Evolutionary conservation across 2,329 filamentous ascomycete genomes (phyloP), one percentile per base, ranked within the genome.

Genomic region (Passalora sequoiae): DNA sequence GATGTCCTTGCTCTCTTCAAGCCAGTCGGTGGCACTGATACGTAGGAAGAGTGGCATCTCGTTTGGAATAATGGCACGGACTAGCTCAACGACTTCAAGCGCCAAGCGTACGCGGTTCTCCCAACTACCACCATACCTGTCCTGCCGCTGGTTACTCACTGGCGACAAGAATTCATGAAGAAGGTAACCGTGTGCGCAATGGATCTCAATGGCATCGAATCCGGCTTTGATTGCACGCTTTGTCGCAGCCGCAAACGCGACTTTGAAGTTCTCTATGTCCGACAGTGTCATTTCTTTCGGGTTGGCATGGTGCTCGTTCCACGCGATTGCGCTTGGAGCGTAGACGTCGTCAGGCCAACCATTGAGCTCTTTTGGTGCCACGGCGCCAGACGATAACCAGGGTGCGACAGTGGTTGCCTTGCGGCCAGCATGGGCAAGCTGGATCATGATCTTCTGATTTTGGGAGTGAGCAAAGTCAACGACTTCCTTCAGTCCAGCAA

Each of bases 391-490:
- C 44, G 66, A 69, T 43, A 87, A 66, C 83, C 84, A 91, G 0
- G 77, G 77, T 0, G 77, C 74, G 3, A 79, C 71, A 2, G 75
- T 78, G 50, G 68, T 72, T 4, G 77, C 76, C 56, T 81, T 81
- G 21, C 77, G 65, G 5, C 89, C 89, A 0, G 87, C 88, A 59
- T 95, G 89, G 1, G 71, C 86, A 4, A 94, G 73, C 69, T 95
- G 89, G 49, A 94, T 82, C 39, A 78, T 87, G 40, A 86, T 80
- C 51, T 84, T 80, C 59, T 88, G 81, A 60, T 75, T 76, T 66
- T 94, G 89, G 19, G 77, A 80, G 69, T 94, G 88, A 2, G 84
- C 78, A 50, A 89, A 94, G 49, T 94, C 85, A 25, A 82, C 78
- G 33, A 91, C 76, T 46, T 77, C 76, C 60, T 75, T 77, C 45